These are phyloP conservation scores for Tilletia horrida DNA, from an alignment of 1,284 basidiomycete genomes.

Conservation along the genomic window DNA sequence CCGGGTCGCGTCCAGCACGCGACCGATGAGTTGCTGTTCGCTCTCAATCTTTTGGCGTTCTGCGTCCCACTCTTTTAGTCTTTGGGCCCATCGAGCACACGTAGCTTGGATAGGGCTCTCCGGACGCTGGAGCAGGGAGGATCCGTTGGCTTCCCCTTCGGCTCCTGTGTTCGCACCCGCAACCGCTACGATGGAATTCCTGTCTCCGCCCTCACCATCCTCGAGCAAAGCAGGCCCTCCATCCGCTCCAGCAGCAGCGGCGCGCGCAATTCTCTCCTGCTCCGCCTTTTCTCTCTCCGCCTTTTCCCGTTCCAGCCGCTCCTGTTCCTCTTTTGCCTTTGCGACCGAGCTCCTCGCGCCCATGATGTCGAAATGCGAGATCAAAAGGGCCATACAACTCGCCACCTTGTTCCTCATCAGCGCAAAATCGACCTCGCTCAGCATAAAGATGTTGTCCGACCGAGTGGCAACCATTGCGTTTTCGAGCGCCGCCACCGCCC, in stretches of 20 bases:
- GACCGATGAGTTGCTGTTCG: slow-evolving; percentile 49
- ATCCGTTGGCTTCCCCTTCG: not conserved
- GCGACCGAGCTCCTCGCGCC: slow-evolving; percentile 50
- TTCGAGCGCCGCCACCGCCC: slow-evolving; percentile 94
- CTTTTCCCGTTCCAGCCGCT: slow-evolving; percentile 42
- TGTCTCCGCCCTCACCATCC: no score
- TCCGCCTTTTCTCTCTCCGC: slow-evolving; percentile 29
- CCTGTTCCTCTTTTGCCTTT: slow-evolving; percentile 48
- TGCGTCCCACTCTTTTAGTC: slow-evolving; percentile 45
- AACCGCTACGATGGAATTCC: no score
- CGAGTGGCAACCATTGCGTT: slow-evolving; percentile 87
- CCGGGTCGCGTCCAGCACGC: slow-evolving; percentile 52
- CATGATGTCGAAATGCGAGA: slow-evolving; percentile 92
- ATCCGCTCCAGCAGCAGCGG: not conserved
- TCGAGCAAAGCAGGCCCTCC: not conserved
- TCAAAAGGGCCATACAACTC: slow-evolving; percentile 90
- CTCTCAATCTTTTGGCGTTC: slow-evolving; percentile 40
- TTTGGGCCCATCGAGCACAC: slow-evolving; percentile 43
- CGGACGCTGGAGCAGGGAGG: slow-evolving; percentile 24
- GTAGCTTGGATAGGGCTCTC: slow-evolving; percentile 42
- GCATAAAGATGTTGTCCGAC: slow-evolving; percentile 82
- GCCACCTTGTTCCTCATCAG: slow-evolving; percentile 87
- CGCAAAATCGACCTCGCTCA: slow-evolving; percentile 74
- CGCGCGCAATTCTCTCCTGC: not conserved
- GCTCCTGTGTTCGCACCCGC: not conserved